Base-by-base conservation (phyloP, 768 basidiomycete species). In the Lactarius quietus region DNA sequence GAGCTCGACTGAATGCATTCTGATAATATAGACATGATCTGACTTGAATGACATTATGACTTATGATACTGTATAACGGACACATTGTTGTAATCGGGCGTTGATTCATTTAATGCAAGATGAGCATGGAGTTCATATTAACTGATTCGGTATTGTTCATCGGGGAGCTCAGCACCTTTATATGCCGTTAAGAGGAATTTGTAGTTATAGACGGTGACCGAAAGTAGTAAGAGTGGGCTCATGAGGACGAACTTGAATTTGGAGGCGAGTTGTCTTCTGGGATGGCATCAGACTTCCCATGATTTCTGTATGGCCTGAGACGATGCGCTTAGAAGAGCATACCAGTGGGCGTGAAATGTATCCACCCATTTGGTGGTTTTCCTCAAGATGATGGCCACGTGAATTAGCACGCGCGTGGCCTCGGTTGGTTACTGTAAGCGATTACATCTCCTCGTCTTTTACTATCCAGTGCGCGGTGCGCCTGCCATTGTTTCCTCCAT, bases 381-480 rank as follows among this genome's bases (percentile, higher is more conserved):
- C n/a, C n/a, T n/a, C n/a, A n/a, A 10, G 35, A 36, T 36, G 23
- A 51, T 15, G 48, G 28, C 41, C 64, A 65, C 64, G 59, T 65
- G 64, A 35, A 43, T 56, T 7, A 26, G 18, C 1, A 35, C 35
- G 41, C 38, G 59, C 41, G 58, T 65, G 63, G 63, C 63, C 38
- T 35, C n/a, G 48, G 48, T 51, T 28, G 48, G 48, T 51, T 28
- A 18, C 12, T 17, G 38, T 6, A 28, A 15, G 23, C 53, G 53
- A 54, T 54, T 54, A 54, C 48, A 18, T 43, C 23, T 60, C 59
- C 23, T 60, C 59, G 23, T 35, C 57, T 14, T 58, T 54, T 18
- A 39, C 61, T 35, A 35, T 65, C 67, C 73, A 74, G 74, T 63
- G 73, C 74, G 73, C 73, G 59, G 74, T 72, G 73, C 74, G 73